Percentiles rank a stretch among this genome's conserved stretches.
These are phyloP conservation scores for Thinopyrum obtusiflorum DNA, from an alignment of 202 grass and related monocot species.

Conservation along the genomic window DNA sequence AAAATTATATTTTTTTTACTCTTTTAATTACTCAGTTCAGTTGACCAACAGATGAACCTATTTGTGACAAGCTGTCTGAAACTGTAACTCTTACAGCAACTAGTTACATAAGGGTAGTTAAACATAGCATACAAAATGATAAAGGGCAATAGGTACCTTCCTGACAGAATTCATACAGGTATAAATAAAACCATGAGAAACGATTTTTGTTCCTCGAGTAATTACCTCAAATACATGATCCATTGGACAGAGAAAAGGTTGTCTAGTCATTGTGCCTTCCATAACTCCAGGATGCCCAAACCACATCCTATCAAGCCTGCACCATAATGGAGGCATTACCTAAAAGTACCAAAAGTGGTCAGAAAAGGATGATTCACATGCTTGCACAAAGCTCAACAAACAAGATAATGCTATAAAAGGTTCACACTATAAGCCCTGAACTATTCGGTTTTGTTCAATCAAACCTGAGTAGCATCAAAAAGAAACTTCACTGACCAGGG, in stretches of 20 bases:
- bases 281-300: conserved; percentile 94
- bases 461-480: background rate
- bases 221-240: conserved; percentile 98
- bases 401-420: conserved; percentile 14
- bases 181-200: background rate
- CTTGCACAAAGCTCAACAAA: conserved; percentile 18
- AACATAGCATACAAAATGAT: background rate
- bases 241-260: conserved; percentile 97
- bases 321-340: conserved; percentile 99
- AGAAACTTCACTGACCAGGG: conserved; percentile 64
- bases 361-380: conserved; percentile 32
- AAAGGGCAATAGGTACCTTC: background rate
- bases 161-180: background rate
- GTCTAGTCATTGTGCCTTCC: conserved; percentile 85
- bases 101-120: background rate
- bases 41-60: background rate
- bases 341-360: conserved; percentile 52
- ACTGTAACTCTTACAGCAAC: background rate
- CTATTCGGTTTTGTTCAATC: background rate
- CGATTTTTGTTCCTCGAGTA: background rate
- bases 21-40: background rate
- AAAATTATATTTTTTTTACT: background rate
- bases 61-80: background rate
- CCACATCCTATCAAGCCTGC: conserved; percentile 98
- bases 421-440: background rate